These are phyloP conservation scores for Blastobotrys capitulatus DNA, from an alignment of 1,139 yeast species.

Conservation along the genomic window DNA sequence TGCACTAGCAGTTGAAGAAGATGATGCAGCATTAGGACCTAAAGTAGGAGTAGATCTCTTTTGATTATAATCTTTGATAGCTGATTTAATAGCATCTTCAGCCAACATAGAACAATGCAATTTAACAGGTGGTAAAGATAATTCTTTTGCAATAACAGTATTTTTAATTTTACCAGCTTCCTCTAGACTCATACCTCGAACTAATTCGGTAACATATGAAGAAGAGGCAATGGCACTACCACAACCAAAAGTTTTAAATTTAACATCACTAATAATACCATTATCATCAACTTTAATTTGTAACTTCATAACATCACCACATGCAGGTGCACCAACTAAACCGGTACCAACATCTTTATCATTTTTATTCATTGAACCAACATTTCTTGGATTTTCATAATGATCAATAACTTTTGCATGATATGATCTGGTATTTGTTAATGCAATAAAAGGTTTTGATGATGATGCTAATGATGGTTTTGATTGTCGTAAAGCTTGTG, in stretches of 20 bases:
- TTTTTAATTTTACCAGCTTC: conserved; percentile 90
- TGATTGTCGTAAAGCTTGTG: neutral
- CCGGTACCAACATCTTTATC: conserved; percentile 90
- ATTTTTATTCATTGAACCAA: conserved; percentile 82
- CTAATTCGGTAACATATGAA: conserved; percentile 90
- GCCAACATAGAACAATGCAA: conserved; percentile 98
- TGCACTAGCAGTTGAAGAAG: neutral
- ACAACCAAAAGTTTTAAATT: conserved; percentile 97
- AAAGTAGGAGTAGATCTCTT: conserved; percentile 44
- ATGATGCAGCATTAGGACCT: conserved; percentile 30
- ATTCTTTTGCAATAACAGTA: conserved; percentile 87
- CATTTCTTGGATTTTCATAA: conserved; percentile 94
- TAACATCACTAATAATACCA: conserved; percentile 89
- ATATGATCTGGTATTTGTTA: conserved; percentile 19
- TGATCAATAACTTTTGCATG: conserved; percentile 64
- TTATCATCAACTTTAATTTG: conserved; percentile 91
- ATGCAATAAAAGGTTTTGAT: no score
- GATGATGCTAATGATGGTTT: neutral
- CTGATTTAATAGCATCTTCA: conserved; percentile 96
- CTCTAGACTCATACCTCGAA: conserved; percentile 89
- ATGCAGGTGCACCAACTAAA: conserved; percentile 95
- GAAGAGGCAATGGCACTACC: conserved; percentile 97
- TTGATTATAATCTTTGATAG: conserved; percentile 87
- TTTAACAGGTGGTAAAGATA: conserved; percentile 93
- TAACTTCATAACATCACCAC: conserved; percentile 98